Evolutionary conservation across 306 rosid genomes (phyloP), one percentile per base, ranked within the genome.

Genomic region (Cucurbita pepo): DNA sequence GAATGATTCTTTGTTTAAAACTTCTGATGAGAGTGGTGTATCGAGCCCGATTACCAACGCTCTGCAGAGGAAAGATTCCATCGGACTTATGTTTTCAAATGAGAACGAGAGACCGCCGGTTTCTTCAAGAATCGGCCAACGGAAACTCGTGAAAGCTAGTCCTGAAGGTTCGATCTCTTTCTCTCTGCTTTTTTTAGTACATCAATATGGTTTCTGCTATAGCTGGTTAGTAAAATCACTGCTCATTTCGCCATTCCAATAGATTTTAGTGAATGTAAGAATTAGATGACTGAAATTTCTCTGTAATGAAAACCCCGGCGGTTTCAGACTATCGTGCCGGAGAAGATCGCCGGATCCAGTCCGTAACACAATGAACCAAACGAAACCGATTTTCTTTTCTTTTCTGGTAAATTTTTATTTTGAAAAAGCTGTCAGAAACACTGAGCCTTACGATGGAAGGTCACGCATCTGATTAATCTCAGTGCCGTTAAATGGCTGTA

Each of bases 51-150:
- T 40, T 1, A 11, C 57, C 51, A 76, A 58, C 6, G 45, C 61
- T 59, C 45, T 86, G 55, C 81, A 74, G 73, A 84, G 87, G 78
- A 82, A 85, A 30, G 83, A 82, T 48, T 81, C 98, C 2, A 10
- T 74, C 71, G 89, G 88, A 48, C 64, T 82, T 8, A 67, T 64
- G 59, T 81, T 83, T 50, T 40, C 74, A 14, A 75, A 79, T 52
- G 89, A 82, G 82, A 82, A 81, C n/a, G 83, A 83, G 89, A 90
- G 81, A 79, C 97, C 97, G 6, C 90, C 82, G 52, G 79, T 84
- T 70, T 87, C 97, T 14, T 59, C 89, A 11, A 77, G 98, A 66
- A 82, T 86, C 76, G 64, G 75, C 76, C 89, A 84, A 81, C 82
- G 91, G 38, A 90, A 83, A 81, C 16, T 84, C 22, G 76, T 75